Base-by-base conservation (phyloP, 805 yeast species). In the Wickerhamiella galacta region DNA sequence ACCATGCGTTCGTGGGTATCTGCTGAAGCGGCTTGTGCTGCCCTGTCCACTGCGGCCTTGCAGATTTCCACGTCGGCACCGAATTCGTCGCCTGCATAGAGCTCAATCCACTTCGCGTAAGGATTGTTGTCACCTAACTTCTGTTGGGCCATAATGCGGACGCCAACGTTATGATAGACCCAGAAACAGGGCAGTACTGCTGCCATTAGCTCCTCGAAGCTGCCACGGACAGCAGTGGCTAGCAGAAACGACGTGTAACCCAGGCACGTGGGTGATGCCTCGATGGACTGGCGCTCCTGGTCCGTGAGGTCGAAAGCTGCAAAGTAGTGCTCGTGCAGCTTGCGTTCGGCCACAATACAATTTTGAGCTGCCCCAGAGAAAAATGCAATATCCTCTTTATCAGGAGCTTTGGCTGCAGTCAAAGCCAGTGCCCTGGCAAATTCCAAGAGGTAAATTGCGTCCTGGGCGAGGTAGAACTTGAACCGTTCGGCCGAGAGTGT, bases 111-210 rank as follows among this genome's bases (percentile, higher is more conserved):
- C 26, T 9, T 9, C n/a, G 6, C 6, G n/a, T 24, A 24, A 24
- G 26, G 26, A 24, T 24, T 24, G 15, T 24, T 73, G 1, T n/a
- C n/a, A n/a, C n/a, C 83, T 74, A 2, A 76, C 83, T 15, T 75
- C 67, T 2, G 83, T 78, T 14, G 72, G 67, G 20, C 83, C 85
- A 46, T 74, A 76, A 11, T 73, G 48, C 1, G 61, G 45, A 23
- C 48, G 49, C 14, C 68, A 70, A 42, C 45, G 7, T 31, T 30
- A 4, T 41, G 43, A 28, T 42, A 42, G 24, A 42, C 35, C 46
- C 46, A 42, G 33, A 42, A 42, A 32, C 46, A 42, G 16, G 46
- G 45, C 20, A 42, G 38, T 14, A 41, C 43, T 9, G 46, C 41
- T 1, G 46, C 46, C 4, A 43, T 42, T 6, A 41, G 43, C n/a